Base-by-base conservation (phyloP, 2,329 filamentous ascomycete species). In the Cordyceps cicadae region DNA sequence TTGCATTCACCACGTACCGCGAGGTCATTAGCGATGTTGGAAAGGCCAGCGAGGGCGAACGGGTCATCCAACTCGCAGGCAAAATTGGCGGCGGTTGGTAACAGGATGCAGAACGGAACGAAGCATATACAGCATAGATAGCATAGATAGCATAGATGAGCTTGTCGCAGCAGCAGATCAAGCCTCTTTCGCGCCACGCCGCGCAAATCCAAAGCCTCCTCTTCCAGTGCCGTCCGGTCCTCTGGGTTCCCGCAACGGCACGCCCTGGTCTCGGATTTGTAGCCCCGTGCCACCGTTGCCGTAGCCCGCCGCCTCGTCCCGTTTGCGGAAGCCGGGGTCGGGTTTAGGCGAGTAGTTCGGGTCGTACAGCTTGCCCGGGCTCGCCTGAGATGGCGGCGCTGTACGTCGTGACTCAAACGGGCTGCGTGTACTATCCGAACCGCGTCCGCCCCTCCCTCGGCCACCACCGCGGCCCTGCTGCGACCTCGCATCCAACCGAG, bases 11-110 rank as follows among this genome's bases (percentile, higher is more conserved):
- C 61, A 95, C 86, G 56, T 99, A 90, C 77, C 86, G 94, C 64
- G 87, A 92, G 74, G 93, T 99, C 24, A 87, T 97, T 68, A 97
- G 93, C 76, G 91, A 97, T 71, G 91, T 99, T 49, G 94, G 94
- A 55, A 96, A 94, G 76, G 69, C 79, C 73, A 78, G 80, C 62
- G 88, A 92, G 70, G 87, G 89, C 49, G 89, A 95, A 70, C 84
- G 87, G 62, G 92, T 96, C 46, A 88, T 92, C 62, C 91, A 94
- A 70, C 80, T 99, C 69, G 93, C 93, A 52, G 87, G 91, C 60
- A 94, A 92, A 74, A 89, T 92, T 67, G 94, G 92, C 58, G 94
- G 94, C 58, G 94, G 94, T 26, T 99, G 94, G 94, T 19, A 45
- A 69, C 66, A 45, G 52, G 21, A 45, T 7, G 17, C 7, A 9